phyloP scores from a whole-genome alignment of 1,284 basidiomycete species.

The Phylloporus sp. region DNA sequence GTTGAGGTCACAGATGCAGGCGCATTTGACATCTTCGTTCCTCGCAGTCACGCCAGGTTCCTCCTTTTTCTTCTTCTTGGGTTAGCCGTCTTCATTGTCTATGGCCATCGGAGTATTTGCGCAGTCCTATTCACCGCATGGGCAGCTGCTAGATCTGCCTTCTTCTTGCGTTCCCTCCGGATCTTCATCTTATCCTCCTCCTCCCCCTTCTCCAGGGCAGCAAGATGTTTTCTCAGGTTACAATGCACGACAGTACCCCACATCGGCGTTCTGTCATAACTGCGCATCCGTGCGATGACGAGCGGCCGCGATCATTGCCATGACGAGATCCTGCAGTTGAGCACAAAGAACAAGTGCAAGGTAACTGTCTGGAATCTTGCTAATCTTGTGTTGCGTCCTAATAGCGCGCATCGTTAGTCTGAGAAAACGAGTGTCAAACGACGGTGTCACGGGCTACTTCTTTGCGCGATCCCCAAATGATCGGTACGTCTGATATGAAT shows the following conservation, averaged over 20 bases:
- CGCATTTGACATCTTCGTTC: constrained; percentile 87
- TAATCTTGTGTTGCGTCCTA: constrained; percentile 68
- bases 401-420: constrained; percentile 70
- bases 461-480: constrained; percentile 75
- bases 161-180: constrained; percentile 77
- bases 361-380: constrained; percentile 75
- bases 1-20: constrained; percentile 38
- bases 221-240: constrained; percentile 79
- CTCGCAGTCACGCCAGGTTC: constrained; percentile 84
- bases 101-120: constrained; percentile 51
- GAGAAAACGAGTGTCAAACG: constrained; percentile 70
- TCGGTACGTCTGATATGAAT: constrained; percentile 65
- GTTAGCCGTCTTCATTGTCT: constrained; percentile 53
- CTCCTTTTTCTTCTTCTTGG: constrained; percentile 85
- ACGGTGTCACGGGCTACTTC: constrained; percentile 71
- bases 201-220: constrained; percentile 76
- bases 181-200: constrained; percentile 81
- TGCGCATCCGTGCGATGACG: constrained; percentile 75
- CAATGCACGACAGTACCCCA: constrained; percentile 73
- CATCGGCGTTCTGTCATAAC: constrained; percentile 69
- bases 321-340: constrained; percentile 76
- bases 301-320: constrained; percentile 74
- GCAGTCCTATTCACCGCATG: constrained; percentile 69
- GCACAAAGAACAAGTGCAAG: constrained; percentile 80
- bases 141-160: constrained; percentile 71